Conservation (phyloP, 768 basidiomycete genomes). For the Suillus subaureus region DNA sequence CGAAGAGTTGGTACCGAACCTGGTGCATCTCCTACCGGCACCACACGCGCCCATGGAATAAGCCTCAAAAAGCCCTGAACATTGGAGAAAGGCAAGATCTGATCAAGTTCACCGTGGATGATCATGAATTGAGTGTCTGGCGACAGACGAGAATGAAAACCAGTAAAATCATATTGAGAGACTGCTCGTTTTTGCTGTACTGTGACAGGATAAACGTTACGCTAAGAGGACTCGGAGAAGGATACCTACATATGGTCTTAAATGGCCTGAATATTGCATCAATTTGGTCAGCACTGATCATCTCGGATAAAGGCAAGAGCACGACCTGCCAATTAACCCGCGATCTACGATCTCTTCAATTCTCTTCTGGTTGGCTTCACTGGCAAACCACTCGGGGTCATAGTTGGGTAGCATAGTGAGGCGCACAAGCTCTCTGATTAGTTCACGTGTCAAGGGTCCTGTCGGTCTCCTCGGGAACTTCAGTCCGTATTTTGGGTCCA, state of each 20-base stretch:
- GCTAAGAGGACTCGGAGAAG: slow-evolving; percentile 1
- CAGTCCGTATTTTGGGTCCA: slow-evolving; percentile 37
- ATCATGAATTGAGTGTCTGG: slow-evolving; percentile 36
- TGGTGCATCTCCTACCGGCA: slow-evolving; percentile 33
- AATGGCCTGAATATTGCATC: slow-evolving; percentile 28
- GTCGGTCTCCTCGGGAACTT: slow-evolving; percentile 20
- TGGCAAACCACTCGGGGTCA: slow-evolving; percentile 38
- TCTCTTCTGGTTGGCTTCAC: slow-evolving; percentile 30
- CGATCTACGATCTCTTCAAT: slow-evolving; percentile 29
- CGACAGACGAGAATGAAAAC: slow-evolving; percentile 35
- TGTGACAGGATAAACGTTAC: slow-evolving; percentile 8
- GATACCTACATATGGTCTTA: slow-evolving; percentile 35
- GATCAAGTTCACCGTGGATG: slow-evolving; percentile 45
- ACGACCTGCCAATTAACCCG: slow-evolving; percentile 26
- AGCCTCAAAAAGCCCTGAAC: slow-evolving; percentile 37
- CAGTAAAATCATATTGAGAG: slow-evolving; percentile 30
- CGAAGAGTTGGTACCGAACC: slow-evolving; percentile 37
- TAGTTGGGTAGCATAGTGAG: slow-evolving; percentile 32
- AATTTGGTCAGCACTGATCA: background rate
- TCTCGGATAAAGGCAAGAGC: background rate
- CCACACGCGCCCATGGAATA: slow-evolving; percentile 40
- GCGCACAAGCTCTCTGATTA: slow-evolving; percentile 34
- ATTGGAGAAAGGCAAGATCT: slow-evolving; percentile 39
- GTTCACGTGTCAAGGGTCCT: slow-evolving; percentile 27
- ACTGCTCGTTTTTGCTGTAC: background rate